Evolutionary conservation across 192 early-diverging fungal genomes (phyloP).

Genomic region (Linnemannia elongata): DNA sequence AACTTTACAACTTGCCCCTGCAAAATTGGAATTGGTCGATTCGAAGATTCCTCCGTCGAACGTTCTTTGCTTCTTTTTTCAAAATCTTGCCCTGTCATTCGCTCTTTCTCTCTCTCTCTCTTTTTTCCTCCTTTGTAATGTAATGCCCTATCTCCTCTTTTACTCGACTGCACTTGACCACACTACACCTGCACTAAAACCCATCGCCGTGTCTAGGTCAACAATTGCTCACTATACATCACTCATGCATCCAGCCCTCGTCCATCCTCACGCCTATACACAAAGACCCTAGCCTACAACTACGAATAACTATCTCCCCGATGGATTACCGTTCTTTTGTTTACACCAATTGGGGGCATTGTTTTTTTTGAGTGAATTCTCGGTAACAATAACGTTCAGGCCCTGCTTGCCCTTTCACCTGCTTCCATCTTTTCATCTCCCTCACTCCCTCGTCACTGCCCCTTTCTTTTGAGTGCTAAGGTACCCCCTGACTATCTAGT

Average conservation of each 20-base stretch:
- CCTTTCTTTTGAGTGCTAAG: background rate
- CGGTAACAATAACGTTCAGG: slow-evolving; percentile 7
- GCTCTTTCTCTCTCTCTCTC: background rate
- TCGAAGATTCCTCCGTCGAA: slow-evolving; percentile 42
- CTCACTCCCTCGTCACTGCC: background rate
- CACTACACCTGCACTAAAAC: background rate
- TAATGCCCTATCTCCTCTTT: background rate
- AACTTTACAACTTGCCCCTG: background rate
- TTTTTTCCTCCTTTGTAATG: background rate
- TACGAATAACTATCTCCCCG: too few relatives aligned
- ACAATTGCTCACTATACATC: too few relatives aligned
- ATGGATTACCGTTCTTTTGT: background rate
- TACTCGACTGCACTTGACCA: background rate
- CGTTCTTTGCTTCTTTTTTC: slow-evolving; percentile 48
- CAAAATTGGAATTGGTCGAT: slow-evolving; percentile 30
- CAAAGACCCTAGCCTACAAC: too few relatives aligned
- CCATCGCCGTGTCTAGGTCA: too few relatives aligned
- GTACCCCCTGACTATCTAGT: background rate
- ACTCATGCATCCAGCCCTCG: too few relatives aligned
- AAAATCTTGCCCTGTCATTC: background rate
- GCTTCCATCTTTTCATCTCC: background rate
- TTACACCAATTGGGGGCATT: background rate
- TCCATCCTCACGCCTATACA: too few relatives aligned
- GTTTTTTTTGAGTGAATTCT: background rate
- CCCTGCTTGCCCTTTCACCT: background rate